Evolutionary conservation across 1,284 basidiomycete genomes (phyloP).

Genomic region (Hemileia vastatrix): DNA sequence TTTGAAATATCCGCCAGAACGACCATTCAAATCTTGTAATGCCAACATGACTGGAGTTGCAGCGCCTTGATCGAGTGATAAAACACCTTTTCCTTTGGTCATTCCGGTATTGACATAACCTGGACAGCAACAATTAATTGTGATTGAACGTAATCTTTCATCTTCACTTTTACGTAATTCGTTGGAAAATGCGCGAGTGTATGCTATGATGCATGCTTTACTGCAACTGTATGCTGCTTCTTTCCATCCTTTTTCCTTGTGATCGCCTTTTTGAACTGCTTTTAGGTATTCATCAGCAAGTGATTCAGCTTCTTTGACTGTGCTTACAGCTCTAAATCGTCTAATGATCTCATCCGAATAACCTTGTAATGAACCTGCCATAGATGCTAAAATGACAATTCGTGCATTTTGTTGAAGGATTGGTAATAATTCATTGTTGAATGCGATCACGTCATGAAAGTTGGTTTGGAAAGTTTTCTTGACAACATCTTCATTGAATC

Average conservation of each 20-base stretch:
- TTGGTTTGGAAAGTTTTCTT: slow-evolving; percentile 29
- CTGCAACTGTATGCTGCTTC: too few relatives aligned
- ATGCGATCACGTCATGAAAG: slow-evolving; percentile 31
- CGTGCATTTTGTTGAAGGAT: slow-evolving; percentile 27
- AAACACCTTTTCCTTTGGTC: slow-evolving; percentile 33
- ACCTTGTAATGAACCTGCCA: too few relatives aligned
- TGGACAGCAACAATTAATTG: slow-evolving; percentile 31
- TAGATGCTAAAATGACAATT: slow-evolving; percentile 31
- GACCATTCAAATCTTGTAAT: slow-evolving; percentile 23
- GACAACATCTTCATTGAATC: slow-evolving; percentile 29
- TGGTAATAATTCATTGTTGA: slow-evolving; percentile 11
- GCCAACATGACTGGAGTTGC: slow-evolving; percentile 32
- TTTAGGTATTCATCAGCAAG: too few relatives aligned
- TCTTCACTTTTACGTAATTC: slow-evolving; percentile 29
- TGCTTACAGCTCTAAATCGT: too few relatives aligned
- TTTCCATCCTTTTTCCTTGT: too few relatives aligned
- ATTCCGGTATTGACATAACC: slow-evolving; percentile 35
- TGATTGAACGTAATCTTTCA: slow-evolving; percentile 25
- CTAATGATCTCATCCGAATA: too few relatives aligned
- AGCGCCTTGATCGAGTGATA: slow-evolving; percentile 32
- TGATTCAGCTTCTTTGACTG: too few relatives aligned
- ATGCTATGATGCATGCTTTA: too few relatives aligned
- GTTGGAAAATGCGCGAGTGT: too few relatives aligned
- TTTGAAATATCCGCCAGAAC: too few relatives aligned
- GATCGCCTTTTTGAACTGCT: too few relatives aligned